A percentile compares a stretch with the other conserved stretches of the same genome.
Conservation (phyloP, 768 basidiomycete species). For the Pholiota conissans region DNA sequence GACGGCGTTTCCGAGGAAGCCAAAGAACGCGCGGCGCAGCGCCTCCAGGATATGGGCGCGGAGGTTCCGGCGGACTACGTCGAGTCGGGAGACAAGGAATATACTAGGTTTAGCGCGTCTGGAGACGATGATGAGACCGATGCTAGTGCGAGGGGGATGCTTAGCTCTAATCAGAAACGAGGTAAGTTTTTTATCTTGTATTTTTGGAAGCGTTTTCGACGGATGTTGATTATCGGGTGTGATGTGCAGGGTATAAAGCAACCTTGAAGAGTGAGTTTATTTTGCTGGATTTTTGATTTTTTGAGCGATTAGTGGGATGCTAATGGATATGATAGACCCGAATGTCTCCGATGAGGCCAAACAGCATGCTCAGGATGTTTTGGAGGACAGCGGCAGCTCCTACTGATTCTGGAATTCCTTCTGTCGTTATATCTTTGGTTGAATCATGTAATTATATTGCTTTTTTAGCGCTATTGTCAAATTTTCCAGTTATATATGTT, state of each 20-base stretch:
- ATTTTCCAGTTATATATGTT: no score
- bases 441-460: no score
- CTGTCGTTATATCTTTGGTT: no score
- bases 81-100: neutral
- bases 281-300: neutral
- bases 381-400: neutral
- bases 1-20: slow-evolving; percentile 56
- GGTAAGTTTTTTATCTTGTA: neutral
- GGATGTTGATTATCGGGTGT: slow-evolving; percentile 3
- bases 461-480: no score
- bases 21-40: slow-evolving; percentile 43
- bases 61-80: neutral
- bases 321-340: slow-evolving; percentile 19
- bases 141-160: no score
- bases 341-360: slow-evolving; percentile 27
- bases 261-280: slow-evolving; percentile 27
- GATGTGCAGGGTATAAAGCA: slow-evolving; percentile 32
- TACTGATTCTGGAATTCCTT: no score
- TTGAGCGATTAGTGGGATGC: neutral
- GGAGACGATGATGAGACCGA: no score
- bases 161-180: neutral
- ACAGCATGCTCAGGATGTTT: slow-evolving; percentile 17
- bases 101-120: no score
- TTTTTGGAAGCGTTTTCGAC: neutral
- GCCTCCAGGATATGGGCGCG: slow-evolving; percentile 25